Percentiles rank a stretch among this genome's conserved stretches.
Evolutionary conservation across 2,329 filamentous ascomycete species (phyloP).

Genomic region (Fusarium siculi): DNA sequence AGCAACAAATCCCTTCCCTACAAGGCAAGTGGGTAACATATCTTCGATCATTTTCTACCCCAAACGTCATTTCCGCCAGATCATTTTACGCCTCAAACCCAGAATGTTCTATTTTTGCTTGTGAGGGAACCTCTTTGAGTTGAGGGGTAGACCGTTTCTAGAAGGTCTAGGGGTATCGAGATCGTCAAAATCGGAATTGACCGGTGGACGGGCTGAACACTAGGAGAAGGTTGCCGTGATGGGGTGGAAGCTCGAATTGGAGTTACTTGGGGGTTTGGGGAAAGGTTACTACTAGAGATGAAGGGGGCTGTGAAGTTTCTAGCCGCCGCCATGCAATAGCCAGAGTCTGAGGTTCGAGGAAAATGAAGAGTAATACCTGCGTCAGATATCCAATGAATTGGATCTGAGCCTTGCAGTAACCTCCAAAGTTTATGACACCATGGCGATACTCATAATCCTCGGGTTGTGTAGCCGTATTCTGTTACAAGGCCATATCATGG

Average conservation of each 20-base stretch:
- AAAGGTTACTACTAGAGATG: neutral
- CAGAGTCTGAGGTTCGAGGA: no score
- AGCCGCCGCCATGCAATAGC: neutral
- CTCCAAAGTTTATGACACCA: neutral
- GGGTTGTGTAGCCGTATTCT: neutral
- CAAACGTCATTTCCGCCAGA: constrained; percentile 7
- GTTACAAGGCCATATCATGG: neutral
- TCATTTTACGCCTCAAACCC: neutral
- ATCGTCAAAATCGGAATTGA: constrained; percentile 3
- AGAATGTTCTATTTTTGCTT: neutral
- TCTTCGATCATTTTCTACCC: neutral
- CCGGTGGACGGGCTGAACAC: constrained; percentile 8
- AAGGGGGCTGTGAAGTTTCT: neutral
- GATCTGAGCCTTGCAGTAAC: neutral
- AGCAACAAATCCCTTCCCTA: constrained; percentile 10
- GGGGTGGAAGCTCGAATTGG: neutral
- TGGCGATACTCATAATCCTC: neutral
- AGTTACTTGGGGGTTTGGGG: neutral
- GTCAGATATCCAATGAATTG: neutral
- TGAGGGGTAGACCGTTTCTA: neutral
- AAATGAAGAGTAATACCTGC: neutral
- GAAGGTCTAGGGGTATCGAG: neutral
- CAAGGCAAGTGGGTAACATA: constrained; percentile 27
- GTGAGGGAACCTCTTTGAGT: neutral
- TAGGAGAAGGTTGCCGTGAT: neutral